A percentile compares a stretch with the other conserved stretches of the same genome.
Conservation (phyloP, 768 basidiomycete genomes). For the Calocybe cyanea region DNA sequence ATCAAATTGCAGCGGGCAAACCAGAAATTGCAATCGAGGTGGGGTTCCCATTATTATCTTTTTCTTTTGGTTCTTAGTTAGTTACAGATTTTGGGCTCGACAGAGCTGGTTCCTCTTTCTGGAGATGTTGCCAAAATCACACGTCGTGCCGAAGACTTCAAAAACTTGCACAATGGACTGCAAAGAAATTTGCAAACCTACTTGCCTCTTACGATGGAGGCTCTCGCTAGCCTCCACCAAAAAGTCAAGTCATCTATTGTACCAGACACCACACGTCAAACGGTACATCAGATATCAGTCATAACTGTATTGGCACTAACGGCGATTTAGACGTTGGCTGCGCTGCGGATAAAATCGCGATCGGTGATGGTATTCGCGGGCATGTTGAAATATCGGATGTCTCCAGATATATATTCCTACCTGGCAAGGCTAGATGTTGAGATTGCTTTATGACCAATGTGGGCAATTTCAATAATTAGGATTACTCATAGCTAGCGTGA, state of each 20-base stretch:
- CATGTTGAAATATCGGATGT: slow-evolving; percentile 85
- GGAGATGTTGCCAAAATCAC: slow-evolving; percentile 85
- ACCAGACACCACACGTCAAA: slow-evolving; percentile 72
- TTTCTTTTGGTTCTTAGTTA: not conserved
- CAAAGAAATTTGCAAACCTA: slow-evolving; percentile 89
- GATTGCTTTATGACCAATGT: slow-evolving; percentile 56
- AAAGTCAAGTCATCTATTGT: slow-evolving; percentile 66
- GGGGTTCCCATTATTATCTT: slow-evolving; percentile 22
- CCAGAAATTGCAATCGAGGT: slow-evolving; percentile 83
- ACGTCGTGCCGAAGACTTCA: slow-evolving; percentile 84
- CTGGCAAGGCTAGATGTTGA: slow-evolving; percentile 83
- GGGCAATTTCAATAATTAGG: not conserved
- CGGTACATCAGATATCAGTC: slow-evolving; percentile 43
- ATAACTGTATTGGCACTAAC: slow-evolving; percentile 12
- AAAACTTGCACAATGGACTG: slow-evolving; percentile 78
- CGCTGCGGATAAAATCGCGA: slow-evolving; percentile 75
- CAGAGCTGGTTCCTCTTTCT: slow-evolving; percentile 81
- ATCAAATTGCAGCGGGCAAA: slow-evolving; percentile 66
- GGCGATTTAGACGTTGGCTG: slow-evolving; percentile 50
- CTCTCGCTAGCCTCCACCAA: slow-evolving; percentile 78
- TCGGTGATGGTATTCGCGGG: slow-evolving; percentile 88
- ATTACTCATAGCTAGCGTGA: slow-evolving; percentile 44
- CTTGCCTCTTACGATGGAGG: slow-evolving; percentile 89
- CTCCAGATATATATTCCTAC: slow-evolving; percentile 86
- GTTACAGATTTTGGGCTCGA: slow-evolving; percentile 77